Evolutionary conservation across 1,139 yeast genomes (phyloP), one percentile per base, ranked within the genome.

Genomic region (Lodderomyces orthopsilosis): DNA sequence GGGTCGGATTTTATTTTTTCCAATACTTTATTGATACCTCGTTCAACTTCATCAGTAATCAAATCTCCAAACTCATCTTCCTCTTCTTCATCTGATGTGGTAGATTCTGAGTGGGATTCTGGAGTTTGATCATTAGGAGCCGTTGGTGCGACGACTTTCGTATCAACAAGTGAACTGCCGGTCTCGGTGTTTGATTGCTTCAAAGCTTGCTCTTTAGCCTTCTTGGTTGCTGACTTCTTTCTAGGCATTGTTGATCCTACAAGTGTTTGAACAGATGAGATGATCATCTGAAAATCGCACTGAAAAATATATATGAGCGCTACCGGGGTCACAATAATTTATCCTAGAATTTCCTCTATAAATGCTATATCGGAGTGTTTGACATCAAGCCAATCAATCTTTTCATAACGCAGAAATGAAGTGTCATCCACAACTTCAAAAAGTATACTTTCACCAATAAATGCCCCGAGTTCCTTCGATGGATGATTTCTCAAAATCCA

Each of bases 11-110:
- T 80, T 49, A 94, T 77, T 0, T 96, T 84, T 19, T 68, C 60
- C 44, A 94, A 64, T 2, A 93, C 96, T 41, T 81, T 73, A 44
- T 77, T 72, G 52, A 94, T 84, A 9, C 95, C 95, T 14, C 73
- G 64, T 52, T 94, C 97, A 6, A 94, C 88, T 44, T 86, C 90
- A 40, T 81, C 90, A 0, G 98, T 93, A 43, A 88, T 74, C 46
- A 93, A 69, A 33, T 89, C 96, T 39, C 97, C 99, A 54, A 64
- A 85, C 49, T 91, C 97, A 58, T 94, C 99, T 63, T 94, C 99
- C 4, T 84, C 93, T 59, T 89, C 33, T 12, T 40, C 18, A 18
- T 37, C 30, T 33, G 38, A 35, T 9, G 22, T 19, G 3, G 6
- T 6, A 13, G 24, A 5, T 14, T 45, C 40, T 13, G 41, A 23